Evolutionary conservation across 768 basidiomycete species (phyloP).

Genomic region (Holtermannia corniformis): DNA sequence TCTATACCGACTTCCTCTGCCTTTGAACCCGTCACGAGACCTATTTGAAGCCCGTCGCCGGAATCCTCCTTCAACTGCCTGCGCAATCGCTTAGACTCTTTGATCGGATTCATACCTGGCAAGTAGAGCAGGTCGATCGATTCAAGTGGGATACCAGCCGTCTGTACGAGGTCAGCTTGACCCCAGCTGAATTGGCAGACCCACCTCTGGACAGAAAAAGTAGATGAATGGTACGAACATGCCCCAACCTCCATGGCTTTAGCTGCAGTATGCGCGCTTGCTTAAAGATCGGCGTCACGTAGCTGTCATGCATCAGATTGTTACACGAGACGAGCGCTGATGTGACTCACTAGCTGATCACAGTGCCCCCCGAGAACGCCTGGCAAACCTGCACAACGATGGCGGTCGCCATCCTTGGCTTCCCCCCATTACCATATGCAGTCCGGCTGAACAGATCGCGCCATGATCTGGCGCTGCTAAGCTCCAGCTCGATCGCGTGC

Average conservation of each 20-base stretch:
- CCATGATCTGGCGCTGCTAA: conserved; percentile 6
- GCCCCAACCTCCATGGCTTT: no score
- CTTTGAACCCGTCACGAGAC: not conserved
- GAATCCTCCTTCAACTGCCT: not conserved
- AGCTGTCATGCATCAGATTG: conserved; percentile 2
- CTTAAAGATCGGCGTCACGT: conserved; percentile 17
- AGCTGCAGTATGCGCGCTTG: no score
- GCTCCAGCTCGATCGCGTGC: conserved; percentile 10
- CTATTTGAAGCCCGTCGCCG: not conserved
- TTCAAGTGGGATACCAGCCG: conserved; percentile 23
- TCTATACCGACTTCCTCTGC: no score
- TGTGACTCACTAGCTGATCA: conserved; percentile 13
- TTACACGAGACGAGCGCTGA: no score
- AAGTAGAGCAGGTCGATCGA: conserved; percentile 13
- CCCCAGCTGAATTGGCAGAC: not conserved
- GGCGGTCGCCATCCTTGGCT: conserved; percentile 12
- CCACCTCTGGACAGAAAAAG: conserved; percentile 23
- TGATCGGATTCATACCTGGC: conserved; percentile 12
- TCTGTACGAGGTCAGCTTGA: conserved; percentile 2
- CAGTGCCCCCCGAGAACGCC: conserved; percentile 12
- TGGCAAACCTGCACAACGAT: conserved; percentile 12
- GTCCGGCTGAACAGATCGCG: conserved; percentile 9
- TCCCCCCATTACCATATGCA: conserved; percentile 13
- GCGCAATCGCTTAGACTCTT: conserved; percentile 9
- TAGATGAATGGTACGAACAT: conserved; percentile 19